Base-by-base conservation (phyloP, 306 rosid species). In the Citrullus amarus region DNA sequence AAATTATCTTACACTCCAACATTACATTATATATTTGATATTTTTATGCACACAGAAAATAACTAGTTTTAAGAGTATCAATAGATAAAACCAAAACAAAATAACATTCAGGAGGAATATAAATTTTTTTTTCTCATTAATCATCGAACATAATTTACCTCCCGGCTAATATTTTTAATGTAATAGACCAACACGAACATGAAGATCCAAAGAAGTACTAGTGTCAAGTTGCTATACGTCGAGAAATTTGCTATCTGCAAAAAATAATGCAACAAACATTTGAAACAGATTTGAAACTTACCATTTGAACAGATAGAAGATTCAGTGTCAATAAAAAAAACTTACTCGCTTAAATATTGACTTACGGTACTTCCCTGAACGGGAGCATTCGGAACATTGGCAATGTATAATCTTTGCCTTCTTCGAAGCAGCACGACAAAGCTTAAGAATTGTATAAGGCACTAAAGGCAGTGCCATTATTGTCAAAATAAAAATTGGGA, bases 381-480 rank as follows among this genome's bases (percentile, higher is more conserved):
- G 85, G 25, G 87, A 75, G 85, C 98, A 96, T 38, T 96, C 99
- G 81, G 92, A 81, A 67, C 99, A 96, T 60, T 91, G 92, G 81
- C 99, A 92, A 75, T 92, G 97, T 81, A 96, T 88, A 67, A 90
- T 92, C 89, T 92, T 96, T 74, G 97, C 82, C 83, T 92, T 91
- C 84, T 90, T 92, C 4, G 93, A 75, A 39, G 96, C 93, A 70
- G 90, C 89, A 20, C 78, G 88, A 46, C 93, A 96, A n/a, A 96
- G 77, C 86, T 92, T 92, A 4, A 87, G 78, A 61, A 96, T 90
- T 9, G 99, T 96, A 75, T 96, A 96, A 9, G 99, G 99, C 83
- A 96, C 93, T 25, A 92, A 75, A 34, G 98, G 97, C 75, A 92
- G 84, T 16, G 99, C 98, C 98, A 96, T 91, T 83, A 96, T 92